Evolutionary conservation across 2,329 filamentous ascomycete species (phyloP).

Genomic region (Metarhizium rileyi): DNA sequence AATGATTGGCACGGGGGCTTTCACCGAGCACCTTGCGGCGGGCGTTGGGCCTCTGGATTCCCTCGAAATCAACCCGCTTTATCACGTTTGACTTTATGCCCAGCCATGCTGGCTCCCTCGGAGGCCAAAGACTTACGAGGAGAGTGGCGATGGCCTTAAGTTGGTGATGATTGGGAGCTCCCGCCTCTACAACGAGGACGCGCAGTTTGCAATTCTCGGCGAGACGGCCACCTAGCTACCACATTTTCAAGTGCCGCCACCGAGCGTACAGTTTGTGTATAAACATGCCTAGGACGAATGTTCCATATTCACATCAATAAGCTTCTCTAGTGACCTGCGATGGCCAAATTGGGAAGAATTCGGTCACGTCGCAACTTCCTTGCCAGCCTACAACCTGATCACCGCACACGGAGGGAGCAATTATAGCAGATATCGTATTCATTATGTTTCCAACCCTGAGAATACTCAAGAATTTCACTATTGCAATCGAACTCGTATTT

Average conservation of each 20-base stretch:
- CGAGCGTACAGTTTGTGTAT: no score
- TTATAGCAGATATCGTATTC: no score
- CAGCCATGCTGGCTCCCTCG: conserved; percentile 48
- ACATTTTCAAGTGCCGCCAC: conserved; percentile 46
- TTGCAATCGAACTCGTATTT: no score
- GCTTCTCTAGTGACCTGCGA: no score
- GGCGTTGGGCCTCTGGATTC: conserved; percentile 54
- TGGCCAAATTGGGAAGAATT: no score
- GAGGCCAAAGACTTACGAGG: conserved; percentile 41
- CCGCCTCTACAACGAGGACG: conserved; percentile 38
- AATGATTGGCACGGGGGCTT: conserved; percentile 51
- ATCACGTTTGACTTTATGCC: conserved; percentile 54
- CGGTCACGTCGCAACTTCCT: no score
- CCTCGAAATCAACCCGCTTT: conserved; percentile 47
- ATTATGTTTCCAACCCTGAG: no score
- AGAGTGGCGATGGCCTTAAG: conserved; percentile 43
- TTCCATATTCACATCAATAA: no score
- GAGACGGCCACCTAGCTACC: conserved; percentile 17
- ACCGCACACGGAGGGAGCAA: no score
- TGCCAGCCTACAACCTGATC: no score
- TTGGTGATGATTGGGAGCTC: conserved; percentile 35
- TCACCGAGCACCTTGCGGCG: conserved; percentile 51
- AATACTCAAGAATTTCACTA: no score
- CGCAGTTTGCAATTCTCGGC: conserved; percentile 27
- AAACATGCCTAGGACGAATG: no score